A percentile compares a stretch with the other conserved stretches of the same genome.
phyloP scores from a whole-genome alignment of 2,329 filamentous ascomycete genomes.

The Rachicladosporium sp. region DNA sequence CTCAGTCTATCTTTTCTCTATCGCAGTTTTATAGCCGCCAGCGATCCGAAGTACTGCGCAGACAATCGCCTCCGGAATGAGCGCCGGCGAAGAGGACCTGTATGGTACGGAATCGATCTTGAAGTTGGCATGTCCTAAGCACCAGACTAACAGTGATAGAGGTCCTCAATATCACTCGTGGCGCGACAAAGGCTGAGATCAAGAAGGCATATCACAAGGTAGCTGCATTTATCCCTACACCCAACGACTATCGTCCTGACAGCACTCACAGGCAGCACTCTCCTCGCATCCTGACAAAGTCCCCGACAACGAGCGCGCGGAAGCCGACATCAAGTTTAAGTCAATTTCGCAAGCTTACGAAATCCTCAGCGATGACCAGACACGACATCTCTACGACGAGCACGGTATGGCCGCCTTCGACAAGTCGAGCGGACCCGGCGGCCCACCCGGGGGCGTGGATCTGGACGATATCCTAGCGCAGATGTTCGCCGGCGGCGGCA shows the following conservation, averaged over 20 bases:
- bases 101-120: conserved; percentile 33
- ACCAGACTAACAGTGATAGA: conserved; percentile 40
- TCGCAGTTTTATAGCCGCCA: neutral
- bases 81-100: conserved; percentile 43
- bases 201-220: conserved; percentile 91
- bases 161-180: conserved; percentile 62
- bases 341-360: conserved; percentile 88
- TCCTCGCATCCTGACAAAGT: conserved; percentile 94
- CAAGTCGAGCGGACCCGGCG: conserved; percentile 54
- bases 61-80: neutral
- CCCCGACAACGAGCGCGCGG: conserved; percentile 67
- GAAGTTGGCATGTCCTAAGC: neutral
- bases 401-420: conserved; percentile 97
- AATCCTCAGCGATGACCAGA: conserved; percentile 91
- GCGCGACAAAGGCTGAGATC: conserved; percentile 66
- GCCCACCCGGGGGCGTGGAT: conserved; percentile 58
- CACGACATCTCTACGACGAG: conserved; percentile 79
- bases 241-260: too few species aligned
- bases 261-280: conserved; percentile 37
- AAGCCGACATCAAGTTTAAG: conserved; percentile 88
- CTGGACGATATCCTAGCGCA: conserved; percentile 86
- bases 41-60: too few species aligned
- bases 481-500: conserved; percentile 66
- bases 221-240: too few species aligned
- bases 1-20: neutral